phyloP scores from a whole-genome alignment of 1,284 basidiomycete genomes.

The Heterobasidion occidentale region DNA sequence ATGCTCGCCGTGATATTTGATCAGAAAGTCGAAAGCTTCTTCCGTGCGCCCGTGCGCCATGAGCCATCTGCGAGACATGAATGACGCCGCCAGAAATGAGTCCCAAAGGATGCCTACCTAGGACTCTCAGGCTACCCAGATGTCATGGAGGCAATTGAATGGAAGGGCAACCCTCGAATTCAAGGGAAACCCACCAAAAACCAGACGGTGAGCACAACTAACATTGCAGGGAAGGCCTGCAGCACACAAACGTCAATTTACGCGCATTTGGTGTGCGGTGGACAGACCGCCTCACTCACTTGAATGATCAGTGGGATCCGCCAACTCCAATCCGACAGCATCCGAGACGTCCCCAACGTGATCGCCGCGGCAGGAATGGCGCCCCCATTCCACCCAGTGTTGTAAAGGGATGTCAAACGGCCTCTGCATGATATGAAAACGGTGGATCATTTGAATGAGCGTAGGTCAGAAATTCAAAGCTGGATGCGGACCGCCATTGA shows the following conservation, averaged over 20 bases:
- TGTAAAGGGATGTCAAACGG: conserved; percentile 26
- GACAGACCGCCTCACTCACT: not conserved
- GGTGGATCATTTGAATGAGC: no score
- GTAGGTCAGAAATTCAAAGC: not conserved
- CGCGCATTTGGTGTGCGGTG: not conserved
- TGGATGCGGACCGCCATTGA: conserved; percentile 27
- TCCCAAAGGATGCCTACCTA: not conserved
- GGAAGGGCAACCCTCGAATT: no score
- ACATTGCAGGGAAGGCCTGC: conserved; percentile 6
- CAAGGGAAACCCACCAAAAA: conserved; percentile 14
- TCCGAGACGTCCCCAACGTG: conserved; percentile 20
- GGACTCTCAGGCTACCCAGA: conserved; percentile 9
- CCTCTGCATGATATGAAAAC: conserved; percentile 18
- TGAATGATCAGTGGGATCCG: conserved; percentile 14
- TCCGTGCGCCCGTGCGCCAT: conserved; percentile 18
- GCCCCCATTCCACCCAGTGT: conserved; percentile 21
- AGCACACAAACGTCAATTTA: not conserved
- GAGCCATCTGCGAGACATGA: conserved; percentile 12
- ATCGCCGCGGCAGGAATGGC: conserved; percentile 24
- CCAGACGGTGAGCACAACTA: conserved; percentile 12
- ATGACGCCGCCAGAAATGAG: not conserved
- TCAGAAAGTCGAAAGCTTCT: conserved; percentile 17
- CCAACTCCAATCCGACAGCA: conserved; percentile 19
- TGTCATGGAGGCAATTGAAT: no score
- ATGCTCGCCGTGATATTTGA: conserved; percentile 17